These are phyloP conservation scores for Flaveria ramosissima DNA, from an alignment of 129 eudicot species.

Conservation along the genomic window DNA sequence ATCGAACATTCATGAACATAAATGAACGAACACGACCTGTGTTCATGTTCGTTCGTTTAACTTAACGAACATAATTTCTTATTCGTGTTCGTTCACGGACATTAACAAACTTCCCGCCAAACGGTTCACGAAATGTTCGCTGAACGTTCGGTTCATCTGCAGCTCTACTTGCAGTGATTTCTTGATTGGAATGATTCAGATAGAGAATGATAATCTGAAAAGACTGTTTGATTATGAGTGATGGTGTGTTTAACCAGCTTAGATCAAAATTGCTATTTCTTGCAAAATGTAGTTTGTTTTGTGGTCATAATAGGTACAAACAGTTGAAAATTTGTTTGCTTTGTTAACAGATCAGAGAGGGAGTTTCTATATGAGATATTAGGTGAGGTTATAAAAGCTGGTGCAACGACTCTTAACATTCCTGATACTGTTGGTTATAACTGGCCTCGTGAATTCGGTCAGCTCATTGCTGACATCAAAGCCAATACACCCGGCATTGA, in stretches of 20 bases:
- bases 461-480: conserved; percentile 80
- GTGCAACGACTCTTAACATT: conserved; percentile 87
- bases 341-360: conserved; percentile 67
- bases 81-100: no score
- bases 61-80: no score
- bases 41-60: no score
- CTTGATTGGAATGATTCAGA: no score
- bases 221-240: background rate
- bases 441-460: conserved; percentile 73
- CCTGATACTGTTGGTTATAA: conserved; percentile 90
- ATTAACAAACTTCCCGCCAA: no score
- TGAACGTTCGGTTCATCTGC: no score
- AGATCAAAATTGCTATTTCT: background rate
- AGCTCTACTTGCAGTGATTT: no score
- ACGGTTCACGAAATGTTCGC: no score
- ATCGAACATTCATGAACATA: no score
- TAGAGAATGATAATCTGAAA: background rate
- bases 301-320: background rate
- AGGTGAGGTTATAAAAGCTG: conserved; percentile 83
- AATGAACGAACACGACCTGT: no score
- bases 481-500: conserved; percentile 90
- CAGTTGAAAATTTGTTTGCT: background rate
- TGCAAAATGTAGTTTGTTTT: background rate
- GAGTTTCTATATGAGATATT: conserved; percentile 77
- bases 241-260: background rate